Percentiles rank a stretch among this genome's conserved stretches.
phyloP scores from a whole-genome alignment of 1,139 yeast species.

The Scheffersomyces lignicola region DNA sequence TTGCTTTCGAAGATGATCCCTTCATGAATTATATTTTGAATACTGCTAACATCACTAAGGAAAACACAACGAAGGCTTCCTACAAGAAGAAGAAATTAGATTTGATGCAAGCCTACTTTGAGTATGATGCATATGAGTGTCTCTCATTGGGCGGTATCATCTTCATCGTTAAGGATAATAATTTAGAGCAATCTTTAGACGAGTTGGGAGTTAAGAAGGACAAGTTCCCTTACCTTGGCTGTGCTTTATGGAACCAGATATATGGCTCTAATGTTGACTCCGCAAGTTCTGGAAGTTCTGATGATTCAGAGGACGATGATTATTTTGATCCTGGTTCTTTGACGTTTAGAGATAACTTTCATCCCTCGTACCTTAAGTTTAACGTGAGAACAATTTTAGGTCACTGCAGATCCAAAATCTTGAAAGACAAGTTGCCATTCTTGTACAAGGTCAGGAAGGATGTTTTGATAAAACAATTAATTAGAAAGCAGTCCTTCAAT shows the following conservation, averaged over 20 bases:
- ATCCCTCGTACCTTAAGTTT: constrained; percentile 33
- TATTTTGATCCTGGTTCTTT: constrained; percentile 21
- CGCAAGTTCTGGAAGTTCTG: constrained; percentile 18
- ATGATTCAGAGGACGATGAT: constrained; percentile 22
- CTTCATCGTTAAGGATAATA: constrained; percentile 34
- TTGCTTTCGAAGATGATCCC: constrained; percentile 43
- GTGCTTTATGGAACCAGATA: constrained; percentile 39
- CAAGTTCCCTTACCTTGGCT: constrained; percentile 31
- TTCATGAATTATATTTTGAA: constrained; percentile 41
- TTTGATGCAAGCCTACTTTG: constrained; percentile 38
- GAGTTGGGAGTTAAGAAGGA: constrained; percentile 14
- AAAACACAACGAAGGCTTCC: constrained; percentile 14
- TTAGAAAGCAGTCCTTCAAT: constrained; percentile 1
- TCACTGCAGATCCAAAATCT: constrained; percentile 35
- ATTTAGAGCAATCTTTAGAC: constrained; percentile 20
- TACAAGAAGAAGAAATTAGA: constrained; percentile 31
- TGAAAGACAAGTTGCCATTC: constrained; percentile 35
- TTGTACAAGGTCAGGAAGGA: constrained; percentile 33
- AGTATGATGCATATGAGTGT: constrained; percentile 36
- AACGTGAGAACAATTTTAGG: constrained; percentile 34
- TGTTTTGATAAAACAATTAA: constrained; percentile 10
- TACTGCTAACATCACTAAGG: constrained; percentile 24
- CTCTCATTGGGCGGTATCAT: constrained; percentile 34
- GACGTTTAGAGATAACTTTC: constrained; percentile 21
- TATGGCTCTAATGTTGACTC: constrained; percentile 25